Conservation (phyloP, 306 rosid species). For the Fragaria iinumae region DNA sequence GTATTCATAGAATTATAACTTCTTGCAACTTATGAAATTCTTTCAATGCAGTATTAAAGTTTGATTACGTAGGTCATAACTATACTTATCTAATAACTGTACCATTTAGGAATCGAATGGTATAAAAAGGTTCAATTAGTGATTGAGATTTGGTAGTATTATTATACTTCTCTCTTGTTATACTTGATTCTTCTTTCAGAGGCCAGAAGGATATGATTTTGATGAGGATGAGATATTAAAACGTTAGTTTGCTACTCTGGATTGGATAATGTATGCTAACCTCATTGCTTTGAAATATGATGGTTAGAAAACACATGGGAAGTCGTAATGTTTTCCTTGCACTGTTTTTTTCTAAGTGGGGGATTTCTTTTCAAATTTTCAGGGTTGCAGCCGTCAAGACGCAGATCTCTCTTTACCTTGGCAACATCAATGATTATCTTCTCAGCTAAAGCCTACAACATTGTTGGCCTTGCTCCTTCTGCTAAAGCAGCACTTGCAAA, state of each 20-base stretch:
- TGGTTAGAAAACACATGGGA: too few species aligned
- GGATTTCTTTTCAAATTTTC: conserved; percentile 24
- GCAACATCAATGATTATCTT: conserved; percentile 78
- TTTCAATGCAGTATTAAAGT: neutral
- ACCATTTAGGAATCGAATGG: too few species aligned
- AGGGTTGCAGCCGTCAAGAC: conserved; percentile 71
- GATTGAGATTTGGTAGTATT: neutral
- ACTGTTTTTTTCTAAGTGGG: conserved; percentile 25
- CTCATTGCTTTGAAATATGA: neutral
- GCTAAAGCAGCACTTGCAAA: conserved; percentile 63
- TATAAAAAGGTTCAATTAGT: neutral
- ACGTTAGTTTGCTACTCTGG: neutral
- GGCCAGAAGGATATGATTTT: neutral
- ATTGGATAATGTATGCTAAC: neutral
- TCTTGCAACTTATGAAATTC: neutral
- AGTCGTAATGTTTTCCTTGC: neutral
- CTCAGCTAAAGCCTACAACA: conserved; percentile 62
- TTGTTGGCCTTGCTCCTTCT: conserved; percentile 46
- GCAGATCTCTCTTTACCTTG: conserved; percentile 76
- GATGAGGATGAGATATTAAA: neutral
- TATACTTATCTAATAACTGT: neutral
- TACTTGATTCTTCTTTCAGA: neutral
- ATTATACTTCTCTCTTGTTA: neutral
- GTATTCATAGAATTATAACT: neutral
- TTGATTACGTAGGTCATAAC: neutral